These are phyloP conservation scores for Dentipellis sp. DNA, from an alignment of 768 basidiomycete species.

Conservation along the genomic window DNA sequence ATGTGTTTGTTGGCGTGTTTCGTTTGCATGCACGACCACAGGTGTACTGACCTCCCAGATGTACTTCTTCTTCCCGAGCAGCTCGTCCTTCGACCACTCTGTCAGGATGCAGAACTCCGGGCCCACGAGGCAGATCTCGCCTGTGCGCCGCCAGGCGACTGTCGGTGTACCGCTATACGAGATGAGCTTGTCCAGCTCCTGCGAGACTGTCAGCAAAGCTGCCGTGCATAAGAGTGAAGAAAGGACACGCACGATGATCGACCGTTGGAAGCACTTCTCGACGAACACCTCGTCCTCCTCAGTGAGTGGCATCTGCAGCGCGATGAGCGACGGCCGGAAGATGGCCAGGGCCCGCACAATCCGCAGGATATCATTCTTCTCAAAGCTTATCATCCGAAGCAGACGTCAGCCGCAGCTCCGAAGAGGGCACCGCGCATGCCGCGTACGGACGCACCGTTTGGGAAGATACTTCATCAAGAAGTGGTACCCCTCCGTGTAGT, in stretches of 20 bases:
- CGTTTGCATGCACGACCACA: too few relatives aligned
- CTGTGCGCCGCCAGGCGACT: slow-evolving; percentile 95
- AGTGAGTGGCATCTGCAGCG: slow-evolving; percentile 94
- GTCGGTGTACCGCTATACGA: slow-evolving; percentile 97
- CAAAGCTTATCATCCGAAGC: slow-evolving; percentile 48
- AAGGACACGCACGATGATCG: slow-evolving; percentile 58
- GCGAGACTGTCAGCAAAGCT: slow-evolving; percentile 6
- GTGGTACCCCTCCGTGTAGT: slow-evolving; percentile 96
- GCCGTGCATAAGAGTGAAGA: slow-evolving; percentile 8
- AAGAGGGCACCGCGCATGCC: background rate
- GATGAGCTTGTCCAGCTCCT: slow-evolving; percentile 97
- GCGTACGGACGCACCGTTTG: slow-evolving; percentile 49
- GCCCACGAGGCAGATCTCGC: slow-evolving; percentile 94
- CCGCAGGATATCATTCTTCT: slow-evolving; percentile 91
- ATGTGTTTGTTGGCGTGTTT: slow-evolving; percentile 2
- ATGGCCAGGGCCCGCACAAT: slow-evolving; percentile 92
- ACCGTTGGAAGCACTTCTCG: slow-evolving; percentile 91
- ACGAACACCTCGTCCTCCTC: slow-evolving; percentile 96
- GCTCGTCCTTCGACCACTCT: slow-evolving; percentile 81
- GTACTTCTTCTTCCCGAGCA: slow-evolving; percentile 49
- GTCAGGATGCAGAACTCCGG: slow-evolving; percentile 95
- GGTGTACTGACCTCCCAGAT: slow-evolving; percentile 49
- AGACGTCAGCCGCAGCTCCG: background rate
- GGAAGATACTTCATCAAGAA: slow-evolving; percentile 92
- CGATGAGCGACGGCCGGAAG: slow-evolving; percentile 93